phyloP scores from a whole-genome alignment of 768 basidiomycete species.

The Mycena haematopus region DNA sequence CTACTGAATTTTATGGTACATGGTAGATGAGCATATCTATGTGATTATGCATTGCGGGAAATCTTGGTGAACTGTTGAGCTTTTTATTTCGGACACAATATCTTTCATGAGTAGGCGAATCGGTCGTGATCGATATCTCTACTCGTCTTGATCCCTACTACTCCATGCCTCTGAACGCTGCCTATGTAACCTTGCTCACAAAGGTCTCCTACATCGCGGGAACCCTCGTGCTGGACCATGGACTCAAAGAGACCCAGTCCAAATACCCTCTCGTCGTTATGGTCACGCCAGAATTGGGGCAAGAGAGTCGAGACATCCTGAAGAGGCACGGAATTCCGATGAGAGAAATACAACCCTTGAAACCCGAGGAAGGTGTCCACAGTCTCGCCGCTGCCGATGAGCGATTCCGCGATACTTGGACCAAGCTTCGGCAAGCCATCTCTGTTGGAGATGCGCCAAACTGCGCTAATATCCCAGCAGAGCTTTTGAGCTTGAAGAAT shows the following conservation, averaged over 20 bases:
- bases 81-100: slow-evolving; percentile 3
- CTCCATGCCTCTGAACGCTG: slow-evolving; percentile 49
- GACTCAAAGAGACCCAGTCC: slow-evolving; percentile 59
- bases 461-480: slow-evolving; percentile 32
- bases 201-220: slow-evolving; percentile 71
- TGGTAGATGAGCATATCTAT: slow-evolving; percentile 18
- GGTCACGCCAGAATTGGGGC: slow-evolving; percentile 65
- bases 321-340: slow-evolving; percentile 57
- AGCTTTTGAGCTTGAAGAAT: slow-evolving; percentile 72
- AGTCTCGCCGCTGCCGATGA: slow-evolving; percentile 49
- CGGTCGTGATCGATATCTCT: background rate
- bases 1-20: slow-evolving; percentile 18
- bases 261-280: slow-evolving; percentile 83
- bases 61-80: background rate
- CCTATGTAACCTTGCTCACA: slow-evolving; percentile 83
- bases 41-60: slow-evolving; percentile 7
- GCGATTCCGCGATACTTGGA: slow-evolving; percentile 76
- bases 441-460: background rate
- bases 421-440: slow-evolving; percentile 58
- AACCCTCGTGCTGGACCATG: slow-evolving; percentile 63
- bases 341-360: slow-evolving; percentile 64
- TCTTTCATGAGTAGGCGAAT: background rate
- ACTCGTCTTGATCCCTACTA: background rate
- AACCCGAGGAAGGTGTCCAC: slow-evolving; percentile 54
- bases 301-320: slow-evolving; percentile 59